Conservation (phyloP, 169 alveolate genomes). For the Condylostoma magnum region DNA sequence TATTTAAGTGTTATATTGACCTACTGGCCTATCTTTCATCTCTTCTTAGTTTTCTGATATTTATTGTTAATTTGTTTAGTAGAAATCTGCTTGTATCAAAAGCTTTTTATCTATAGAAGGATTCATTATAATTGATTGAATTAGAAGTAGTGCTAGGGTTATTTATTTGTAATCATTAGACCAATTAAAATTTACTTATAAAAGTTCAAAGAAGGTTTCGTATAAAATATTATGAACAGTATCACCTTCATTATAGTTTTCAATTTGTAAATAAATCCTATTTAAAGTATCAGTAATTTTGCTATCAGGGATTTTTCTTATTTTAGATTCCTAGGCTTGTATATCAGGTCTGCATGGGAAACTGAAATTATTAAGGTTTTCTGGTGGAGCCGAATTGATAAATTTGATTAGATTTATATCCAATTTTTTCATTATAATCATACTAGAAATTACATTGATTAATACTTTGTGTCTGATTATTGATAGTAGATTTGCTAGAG, state of each 20-base stretch:
- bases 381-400: too few relatives aligned
- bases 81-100: neutral
- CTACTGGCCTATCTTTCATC: too few relatives aligned
- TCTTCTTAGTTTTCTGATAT: too few relatives aligned
- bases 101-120: neutral
- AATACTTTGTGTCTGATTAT: neutral
- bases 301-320: too few relatives aligned
- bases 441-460: neutral
- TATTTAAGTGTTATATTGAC: too few relatives aligned
- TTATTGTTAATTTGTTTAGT: neutral
- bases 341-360: too few relatives aligned
- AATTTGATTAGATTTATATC: neutral
- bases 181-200: neutral
- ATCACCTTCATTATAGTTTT: too few relatives aligned
- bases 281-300: too few relatives aligned
- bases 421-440: neutral
- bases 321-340: too few relatives aligned
- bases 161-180: slow-evolving; percentile 19
- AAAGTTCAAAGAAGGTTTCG: neutral
- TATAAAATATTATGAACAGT: neutral
- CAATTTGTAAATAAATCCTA: too few relatives aligned
- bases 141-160: neutral
- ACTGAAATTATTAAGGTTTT: too few relatives aligned
- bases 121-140: neutral
- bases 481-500: neutral